These are phyloP conservation scores for Lagenaria siceraria DNA, from an alignment of 306 rosid genomes.

Conservation along the genomic window DNA sequence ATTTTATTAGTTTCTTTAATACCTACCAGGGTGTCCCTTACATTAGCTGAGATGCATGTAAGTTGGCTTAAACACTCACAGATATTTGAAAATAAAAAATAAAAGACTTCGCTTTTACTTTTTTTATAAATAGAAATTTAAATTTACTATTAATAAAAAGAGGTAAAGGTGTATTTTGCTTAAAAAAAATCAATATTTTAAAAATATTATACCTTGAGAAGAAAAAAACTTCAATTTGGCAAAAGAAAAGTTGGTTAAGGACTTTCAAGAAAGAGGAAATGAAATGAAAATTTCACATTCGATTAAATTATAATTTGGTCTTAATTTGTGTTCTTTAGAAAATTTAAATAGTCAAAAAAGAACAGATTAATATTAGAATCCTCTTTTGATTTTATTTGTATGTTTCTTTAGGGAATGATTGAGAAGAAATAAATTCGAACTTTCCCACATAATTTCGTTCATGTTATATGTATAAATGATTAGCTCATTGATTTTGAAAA, in stretches of 20 bases:
- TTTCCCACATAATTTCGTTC: background rate
- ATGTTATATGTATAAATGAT: slow-evolving; percentile 3
- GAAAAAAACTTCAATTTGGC: slow-evolving; percentile 7
- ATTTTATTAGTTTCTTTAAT: too few relatives aligned
- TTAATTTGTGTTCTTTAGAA: background rate
- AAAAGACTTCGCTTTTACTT: too few relatives aligned
- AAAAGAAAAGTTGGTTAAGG: background rate
- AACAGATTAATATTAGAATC: background rate
- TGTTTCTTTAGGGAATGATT: background rate
- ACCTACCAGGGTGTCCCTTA: too few relatives aligned
- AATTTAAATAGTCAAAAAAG: background rate
- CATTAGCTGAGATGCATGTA: too few relatives aligned
- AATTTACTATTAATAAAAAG: too few relatives aligned
- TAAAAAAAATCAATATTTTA: too few relatives aligned
- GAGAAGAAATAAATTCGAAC: background rate
- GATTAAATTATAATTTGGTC: background rate
- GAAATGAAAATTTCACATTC: background rate
- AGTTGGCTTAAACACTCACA: too few relatives aligned
- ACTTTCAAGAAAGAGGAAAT: background rate
- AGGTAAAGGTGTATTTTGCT: too few relatives aligned
- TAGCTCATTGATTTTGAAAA: background rate
- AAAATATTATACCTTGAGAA: background rate
- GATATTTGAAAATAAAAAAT: too few relatives aligned
- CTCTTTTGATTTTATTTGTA: background rate
- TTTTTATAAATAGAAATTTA: too few relatives aligned